These are phyloP conservation scores for Fomitopsis betulina DNA, from an alignment of 1,284 basidiomycete species.

Conservation along the genomic window DNA sequence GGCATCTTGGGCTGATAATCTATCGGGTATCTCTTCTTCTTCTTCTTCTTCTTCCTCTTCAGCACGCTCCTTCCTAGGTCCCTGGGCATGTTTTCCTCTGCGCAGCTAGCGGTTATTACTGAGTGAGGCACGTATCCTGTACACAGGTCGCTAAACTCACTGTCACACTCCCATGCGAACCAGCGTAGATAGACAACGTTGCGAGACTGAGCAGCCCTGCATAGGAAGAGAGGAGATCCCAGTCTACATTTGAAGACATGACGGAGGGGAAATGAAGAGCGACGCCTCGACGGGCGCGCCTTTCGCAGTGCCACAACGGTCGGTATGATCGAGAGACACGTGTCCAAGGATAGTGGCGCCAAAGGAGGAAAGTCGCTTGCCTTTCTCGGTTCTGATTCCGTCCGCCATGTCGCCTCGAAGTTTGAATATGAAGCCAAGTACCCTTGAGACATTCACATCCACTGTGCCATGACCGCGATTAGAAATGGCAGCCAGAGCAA, in stretches of 20 bases:
- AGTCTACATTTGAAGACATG: conserved; percentile 31
- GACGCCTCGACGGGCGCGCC: not conserved
- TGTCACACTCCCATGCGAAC: conserved; percentile 63
- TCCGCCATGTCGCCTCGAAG: not conserved
- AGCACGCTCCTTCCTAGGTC: conserved; percentile 18
- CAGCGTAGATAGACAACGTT: conserved; percentile 57
- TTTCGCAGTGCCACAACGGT: not conserved
- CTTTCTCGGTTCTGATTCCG: not conserved
- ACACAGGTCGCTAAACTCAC: conserved; percentile 33
- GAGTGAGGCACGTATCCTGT: not conserved
- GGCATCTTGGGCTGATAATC: conserved; percentile 64
- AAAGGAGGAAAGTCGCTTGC: not conserved
- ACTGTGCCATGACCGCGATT: too few species aligned
- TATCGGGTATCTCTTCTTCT: conserved; percentile 45
- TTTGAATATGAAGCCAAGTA: too few species aligned
- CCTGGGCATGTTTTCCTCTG: conserved; percentile 19
- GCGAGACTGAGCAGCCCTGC: conserved; percentile 63
- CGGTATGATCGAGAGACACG: not conserved
- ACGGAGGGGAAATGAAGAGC: not conserved
- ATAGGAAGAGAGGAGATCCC: conserved; percentile 62
- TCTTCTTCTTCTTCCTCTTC: conserved; percentile 40
- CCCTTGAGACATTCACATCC: too few species aligned
- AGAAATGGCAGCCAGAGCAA: too few species aligned
- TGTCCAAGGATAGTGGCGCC: not conserved
- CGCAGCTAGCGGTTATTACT: conserved; percentile 19